Evolutionary conservation across 208 protist species (phyloP).

Genomic region (Trypanosoma congolense): DNA sequence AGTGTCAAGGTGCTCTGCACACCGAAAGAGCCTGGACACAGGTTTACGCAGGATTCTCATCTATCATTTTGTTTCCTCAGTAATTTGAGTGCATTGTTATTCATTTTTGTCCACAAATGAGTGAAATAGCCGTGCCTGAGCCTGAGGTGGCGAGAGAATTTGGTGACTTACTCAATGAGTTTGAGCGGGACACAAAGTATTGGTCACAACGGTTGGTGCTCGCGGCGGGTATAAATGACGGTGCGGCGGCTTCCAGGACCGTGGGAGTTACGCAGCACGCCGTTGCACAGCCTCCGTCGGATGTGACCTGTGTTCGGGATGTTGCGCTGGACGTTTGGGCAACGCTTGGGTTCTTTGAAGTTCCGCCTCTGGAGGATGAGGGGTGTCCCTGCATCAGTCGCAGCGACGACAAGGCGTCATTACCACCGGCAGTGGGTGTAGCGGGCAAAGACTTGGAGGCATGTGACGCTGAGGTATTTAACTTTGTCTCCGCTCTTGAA

Average conservation of each 20-base stretch:
- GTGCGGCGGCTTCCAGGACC: too few relatives aligned
- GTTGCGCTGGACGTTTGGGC: conserved; percentile 46
- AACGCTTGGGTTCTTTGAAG: conserved; percentile 41
- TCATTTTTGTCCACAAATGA: too few relatives aligned
- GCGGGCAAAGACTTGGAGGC: background rate
- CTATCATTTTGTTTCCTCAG: too few relatives aligned
- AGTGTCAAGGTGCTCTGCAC: too few relatives aligned
- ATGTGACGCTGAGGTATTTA: background rate
- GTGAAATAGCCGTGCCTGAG: background rate
- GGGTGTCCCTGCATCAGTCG: too few relatives aligned
- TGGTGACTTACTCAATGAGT: background rate
- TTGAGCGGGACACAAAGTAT: conserved; percentile 6
- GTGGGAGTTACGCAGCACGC: background rate
- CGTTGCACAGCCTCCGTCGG: conserved; percentile 3
- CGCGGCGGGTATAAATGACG: background rate
- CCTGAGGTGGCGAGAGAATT: background rate
- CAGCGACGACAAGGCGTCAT: too few relatives aligned
- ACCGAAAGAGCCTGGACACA: too few relatives aligned
- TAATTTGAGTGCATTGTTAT: too few relatives aligned
- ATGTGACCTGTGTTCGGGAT: conserved; percentile 25
- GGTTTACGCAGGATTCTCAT: too few relatives aligned
- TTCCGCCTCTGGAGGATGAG: conserved; percentile 13
- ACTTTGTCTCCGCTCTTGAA: background rate
- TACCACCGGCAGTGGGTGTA: background rate
- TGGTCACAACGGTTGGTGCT: background rate